Percentiles rank a stretch among this genome's conserved stretches.
These are phyloP conservation scores for Magnaporthiopsis poae DNA, from an alignment of 2,329 filamentous ascomycete species.

Conservation along the genomic window DNA sequence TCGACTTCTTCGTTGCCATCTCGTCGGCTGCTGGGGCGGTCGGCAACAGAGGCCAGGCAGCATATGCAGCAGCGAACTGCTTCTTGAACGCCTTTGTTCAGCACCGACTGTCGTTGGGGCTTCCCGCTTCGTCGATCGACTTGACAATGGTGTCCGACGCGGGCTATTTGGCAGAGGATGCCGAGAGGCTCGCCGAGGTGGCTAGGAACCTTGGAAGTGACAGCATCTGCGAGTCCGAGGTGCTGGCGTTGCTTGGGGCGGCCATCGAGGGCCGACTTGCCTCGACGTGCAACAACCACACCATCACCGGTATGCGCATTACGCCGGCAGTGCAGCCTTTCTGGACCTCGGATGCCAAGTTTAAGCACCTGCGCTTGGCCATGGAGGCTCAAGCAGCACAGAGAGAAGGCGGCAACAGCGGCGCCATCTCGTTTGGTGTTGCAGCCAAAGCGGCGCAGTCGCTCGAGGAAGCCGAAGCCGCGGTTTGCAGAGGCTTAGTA, in stretches of 20 bases:
- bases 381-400: constrained; percentile 26
- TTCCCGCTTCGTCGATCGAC: constrained; percentile 35
- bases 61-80: constrained; percentile 38
- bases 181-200: constrained; percentile 35
- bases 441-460: constrained; percentile 29
- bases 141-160: constrained; percentile 41
- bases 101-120: constrained; percentile 24
- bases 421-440: constrained; percentile 31
- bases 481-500: constrained; percentile 34
- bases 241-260: constrained; percentile 13
- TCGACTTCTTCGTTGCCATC: constrained; percentile 47
- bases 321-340: constrained; percentile 35
- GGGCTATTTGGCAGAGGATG: constrained; percentile 38
- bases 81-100: constrained; percentile 31
- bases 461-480: constrained; percentile 32
- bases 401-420: constrained; percentile 16
- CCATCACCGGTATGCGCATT: constrained; percentile 43
- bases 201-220: constrained; percentile 17
- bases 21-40: constrained; percentile 32
- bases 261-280: constrained; percentile 12
- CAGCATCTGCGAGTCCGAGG: constrained; percentile 15
- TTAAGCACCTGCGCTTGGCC: constrained; percentile 34
- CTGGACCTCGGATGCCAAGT: constrained; percentile 44
- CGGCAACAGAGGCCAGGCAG: constrained; percentile 41
- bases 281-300: constrained; percentile 29